Evolutionary conservation across 139 green algal genomes (phyloP), one percentile per base, ranked within the genome.

Genomic region (Astrephomene gubernaculifera): DNA sequence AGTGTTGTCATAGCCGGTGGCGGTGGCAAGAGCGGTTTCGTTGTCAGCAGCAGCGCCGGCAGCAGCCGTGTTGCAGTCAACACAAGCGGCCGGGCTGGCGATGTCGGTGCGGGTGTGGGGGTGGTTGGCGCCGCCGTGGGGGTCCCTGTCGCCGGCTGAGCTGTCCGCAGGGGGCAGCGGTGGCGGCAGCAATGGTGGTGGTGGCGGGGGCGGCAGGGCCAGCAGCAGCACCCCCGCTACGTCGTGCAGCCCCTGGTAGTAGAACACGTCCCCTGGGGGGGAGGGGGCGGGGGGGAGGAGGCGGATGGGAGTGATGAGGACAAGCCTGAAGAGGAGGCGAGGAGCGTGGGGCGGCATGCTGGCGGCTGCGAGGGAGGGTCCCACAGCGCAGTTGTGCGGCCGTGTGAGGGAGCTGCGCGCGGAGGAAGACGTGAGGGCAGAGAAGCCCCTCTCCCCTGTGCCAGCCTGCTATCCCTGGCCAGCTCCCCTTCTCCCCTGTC

Each of bases 181-280:
- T 79, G 35, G 21, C 65, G 45, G 35, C 33, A 21, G 31, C 68
- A 57, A 14, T 9, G 39, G 27, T 14, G 54, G 36, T 17, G 54
- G 52, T 2, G n/a, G 39, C 22, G 29, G 14, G 60, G 19, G 6
- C 24, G 60, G 60, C 24, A 88, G 57, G 24, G 90, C 86, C 68
- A 98, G 88, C 43, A 98, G 89, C 81, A 98, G 91, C 74, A 98
- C 95, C 0, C 92, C 93, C 25, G 96, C 95, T 6, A 98, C 89
- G 76, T 98, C 96, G 74, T 98, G 95, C 39, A 98, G 87, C 12
- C 96, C 96, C 86, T 98, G 94, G 86, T 97, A 97, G 86, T 98
- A 98, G 81, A 88, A 91, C 9, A 97, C 87, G 19, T 90, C 82
- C 14, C 72, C 64, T 86, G 57, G 38, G 21, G 54, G 36, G 71